A percentile compares a stretch with the other conserved stretches of the same genome.
These are phyloP conservation scores for Fusarium protoensiforme DNA, from an alignment of 2,329 filamentous ascomycete genomes.

Conservation along the genomic window DNA sequence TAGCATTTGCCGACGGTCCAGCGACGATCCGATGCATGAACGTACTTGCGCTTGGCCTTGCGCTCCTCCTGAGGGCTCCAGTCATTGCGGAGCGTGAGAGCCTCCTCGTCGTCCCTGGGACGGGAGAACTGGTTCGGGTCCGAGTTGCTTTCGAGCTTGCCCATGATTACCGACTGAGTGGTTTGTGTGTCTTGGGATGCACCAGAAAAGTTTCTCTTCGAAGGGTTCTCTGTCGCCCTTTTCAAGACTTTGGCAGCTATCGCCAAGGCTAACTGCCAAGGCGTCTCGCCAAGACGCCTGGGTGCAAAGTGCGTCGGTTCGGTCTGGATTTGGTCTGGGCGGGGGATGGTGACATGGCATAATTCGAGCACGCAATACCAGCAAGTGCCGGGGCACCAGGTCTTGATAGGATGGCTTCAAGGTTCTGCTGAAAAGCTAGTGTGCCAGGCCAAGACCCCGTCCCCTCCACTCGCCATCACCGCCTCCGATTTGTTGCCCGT, in stretches of 20 bases:
- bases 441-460: slow-evolving; percentile 18
- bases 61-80: slow-evolving; percentile 51
- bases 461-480: slow-evolving; percentile 26
- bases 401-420: slow-evolving; percentile 13
- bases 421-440: slow-evolving; percentile 8
- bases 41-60: slow-evolving; percentile 53
- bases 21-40: background rate
- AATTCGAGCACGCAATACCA: slow-evolving; percentile 39
- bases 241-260: slow-evolving; percentile 4
- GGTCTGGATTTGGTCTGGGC: slow-evolving; percentile 21
- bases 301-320: background rate
- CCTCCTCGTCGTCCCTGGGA: slow-evolving; percentile 45
- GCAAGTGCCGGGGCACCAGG: slow-evolving; percentile 20
- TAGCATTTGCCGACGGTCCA: background rate
- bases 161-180: slow-evolving; percentile 21
- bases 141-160: slow-evolving; percentile 19
- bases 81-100: slow-evolving; percentile 43
- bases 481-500: slow-evolving; percentile 25
- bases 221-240: slow-evolving; percentile 4
- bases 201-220: background rate
- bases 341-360: slow-evolving; percentile 28
- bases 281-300: slow-evolving; percentile 3
- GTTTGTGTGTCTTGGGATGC: background rate
- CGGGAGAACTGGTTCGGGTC: slow-evolving; percentile 26
- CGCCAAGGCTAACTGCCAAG: background rate